Evolutionary conservation across 2,329 filamentous ascomycete species (phyloP).

Genomic region (Dactylonectria macrodidyma): DNA sequence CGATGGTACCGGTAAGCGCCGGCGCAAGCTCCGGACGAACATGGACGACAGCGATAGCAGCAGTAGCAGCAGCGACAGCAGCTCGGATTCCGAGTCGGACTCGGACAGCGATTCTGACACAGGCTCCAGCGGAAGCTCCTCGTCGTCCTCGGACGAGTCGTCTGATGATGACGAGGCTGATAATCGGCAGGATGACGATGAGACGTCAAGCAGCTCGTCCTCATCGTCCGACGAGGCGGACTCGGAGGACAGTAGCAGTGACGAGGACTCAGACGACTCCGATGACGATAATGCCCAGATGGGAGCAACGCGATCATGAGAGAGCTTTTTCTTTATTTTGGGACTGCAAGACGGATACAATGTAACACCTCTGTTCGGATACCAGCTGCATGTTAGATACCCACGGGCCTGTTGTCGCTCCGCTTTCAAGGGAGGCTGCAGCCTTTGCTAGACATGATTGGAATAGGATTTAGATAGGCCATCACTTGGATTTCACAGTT

Average conservation of each 20-base stretch:
- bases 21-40: constrained; percentile 66
- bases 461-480: constrained; percentile 21
- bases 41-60: constrained; percentile 59
- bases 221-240: constrained; percentile 53
- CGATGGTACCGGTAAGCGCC: constrained; percentile 65
- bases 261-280: constrained; percentile 45
- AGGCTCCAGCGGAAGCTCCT: constrained; percentile 56
- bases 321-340: constrained; percentile 16
- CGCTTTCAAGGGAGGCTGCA: constrained; percentile 25
- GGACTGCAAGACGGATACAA: constrained; percentile 40
- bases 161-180: constrained; percentile 49
- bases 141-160: constrained; percentile 55
- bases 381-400: constrained; percentile 43
- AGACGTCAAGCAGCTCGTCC: constrained; percentile 59
- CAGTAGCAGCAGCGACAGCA: constrained; percentile 52
- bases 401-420: constrained; percentile 35
- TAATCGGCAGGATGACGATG: constrained; percentile 49
- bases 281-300: constrained; percentile 33
- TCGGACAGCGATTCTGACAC: constrained; percentile 52
- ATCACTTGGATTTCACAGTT: constrained; percentile 13
- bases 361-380: constrained; percentile 41
- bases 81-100: constrained; percentile 51
- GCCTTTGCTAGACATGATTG: constrained; percentile 25
- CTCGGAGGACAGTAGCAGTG: constrained; percentile 50
- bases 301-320: constrained; percentile 26